These are phyloP conservation scores for Pinus tabuliformis DNA, from an alignment of 75 land plant species.

Conservation along the genomic window DNA sequence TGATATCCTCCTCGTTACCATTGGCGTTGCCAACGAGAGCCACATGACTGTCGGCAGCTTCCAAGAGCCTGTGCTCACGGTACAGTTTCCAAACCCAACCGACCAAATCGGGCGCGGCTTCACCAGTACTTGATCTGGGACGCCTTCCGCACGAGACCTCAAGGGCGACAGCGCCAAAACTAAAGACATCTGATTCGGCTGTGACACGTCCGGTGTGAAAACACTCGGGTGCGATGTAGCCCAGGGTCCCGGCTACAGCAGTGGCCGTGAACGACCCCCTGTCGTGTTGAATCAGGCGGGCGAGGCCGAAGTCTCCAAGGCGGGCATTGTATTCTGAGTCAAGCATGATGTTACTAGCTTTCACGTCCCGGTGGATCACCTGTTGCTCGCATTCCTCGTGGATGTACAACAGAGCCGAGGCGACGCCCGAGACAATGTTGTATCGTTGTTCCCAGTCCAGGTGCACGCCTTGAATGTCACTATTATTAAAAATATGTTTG, in stretches of 20 bases:
- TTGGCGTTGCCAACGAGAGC: too few species aligned
- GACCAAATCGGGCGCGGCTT: neutral
- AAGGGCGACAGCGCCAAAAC: neutral
- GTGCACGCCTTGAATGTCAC: neutral
- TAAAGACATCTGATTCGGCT: neutral
- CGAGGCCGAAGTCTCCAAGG: neutral
- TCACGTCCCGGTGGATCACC: neutral
- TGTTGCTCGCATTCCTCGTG: too few species aligned
- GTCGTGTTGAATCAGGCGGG: neutral
- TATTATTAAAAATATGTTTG: neutral
- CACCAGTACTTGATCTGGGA: neutral
- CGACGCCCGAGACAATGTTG: neutral
- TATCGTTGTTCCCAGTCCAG: neutral
- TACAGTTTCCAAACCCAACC: neutral
- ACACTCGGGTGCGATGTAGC: too few species aligned
- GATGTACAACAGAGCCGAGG: too few species aligned
- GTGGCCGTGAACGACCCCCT: neutral
- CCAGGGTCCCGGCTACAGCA: neutral
- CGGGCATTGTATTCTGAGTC: neutral
- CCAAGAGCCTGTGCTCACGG: neutral
- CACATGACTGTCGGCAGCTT: too few species aligned
- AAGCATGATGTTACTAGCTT: neutral
- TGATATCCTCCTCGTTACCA: too few species aligned
- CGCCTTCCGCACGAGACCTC: neutral
- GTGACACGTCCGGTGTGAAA: too few species aligned